Evolutionary conservation across 768 basidiomycete genomes (phyloP).

Genomic region (Sarcomyxa edulis): DNA sequence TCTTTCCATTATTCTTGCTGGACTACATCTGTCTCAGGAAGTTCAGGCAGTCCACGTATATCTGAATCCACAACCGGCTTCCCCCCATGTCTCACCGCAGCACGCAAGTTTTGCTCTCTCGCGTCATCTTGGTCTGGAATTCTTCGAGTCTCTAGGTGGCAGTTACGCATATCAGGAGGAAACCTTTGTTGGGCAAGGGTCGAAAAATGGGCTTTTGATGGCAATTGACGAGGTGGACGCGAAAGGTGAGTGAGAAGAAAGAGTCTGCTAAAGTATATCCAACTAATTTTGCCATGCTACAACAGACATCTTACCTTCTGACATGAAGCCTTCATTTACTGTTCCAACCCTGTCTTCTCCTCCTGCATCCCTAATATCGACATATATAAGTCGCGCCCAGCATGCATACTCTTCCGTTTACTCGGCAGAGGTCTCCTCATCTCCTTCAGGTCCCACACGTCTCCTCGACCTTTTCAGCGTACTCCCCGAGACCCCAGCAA

Average conservation of each 20-base stretch:
- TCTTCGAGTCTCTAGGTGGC: slow-evolving; percentile 41
- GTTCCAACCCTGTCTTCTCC: slow-evolving; percentile 26
- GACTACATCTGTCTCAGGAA: slow-evolving; percentile 37
- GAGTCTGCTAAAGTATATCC: neutral
- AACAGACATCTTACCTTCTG: slow-evolving; percentile 54
- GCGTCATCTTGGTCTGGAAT: slow-evolving; percentile 68
- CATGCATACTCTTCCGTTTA: slow-evolving; percentile 54
- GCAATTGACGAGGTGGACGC: slow-evolving; percentile 52
- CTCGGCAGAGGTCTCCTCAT: slow-evolving; percentile 25
- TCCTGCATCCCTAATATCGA: slow-evolving; percentile 48
- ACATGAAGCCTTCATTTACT: slow-evolving; percentile 44
- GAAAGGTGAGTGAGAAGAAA: slow-evolving; percentile 36
- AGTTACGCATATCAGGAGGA: slow-evolving; percentile 33
- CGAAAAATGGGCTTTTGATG: slow-evolving; percentile 45
- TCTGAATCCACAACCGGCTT: slow-evolving; percentile 40
- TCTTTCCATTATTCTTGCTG: too few relatives aligned
- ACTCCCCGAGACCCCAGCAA: slow-evolving; percentile 21
- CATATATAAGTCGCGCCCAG: slow-evolving; percentile 52
- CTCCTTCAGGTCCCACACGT: slow-evolving; percentile 22
- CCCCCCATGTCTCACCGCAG: slow-evolving; percentile 37
- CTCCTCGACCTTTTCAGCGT: slow-evolving; percentile 6
- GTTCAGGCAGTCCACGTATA: slow-evolving; percentile 57
- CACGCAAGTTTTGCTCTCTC: slow-evolving; percentile 59
- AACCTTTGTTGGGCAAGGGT: slow-evolving; percentile 53
- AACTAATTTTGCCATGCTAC: slow-evolving; percentile 6